Evolutionary conservation across 2,329 filamentous ascomycete species (phyloP).

Genomic region (Rosellinia necatrix): DNA sequence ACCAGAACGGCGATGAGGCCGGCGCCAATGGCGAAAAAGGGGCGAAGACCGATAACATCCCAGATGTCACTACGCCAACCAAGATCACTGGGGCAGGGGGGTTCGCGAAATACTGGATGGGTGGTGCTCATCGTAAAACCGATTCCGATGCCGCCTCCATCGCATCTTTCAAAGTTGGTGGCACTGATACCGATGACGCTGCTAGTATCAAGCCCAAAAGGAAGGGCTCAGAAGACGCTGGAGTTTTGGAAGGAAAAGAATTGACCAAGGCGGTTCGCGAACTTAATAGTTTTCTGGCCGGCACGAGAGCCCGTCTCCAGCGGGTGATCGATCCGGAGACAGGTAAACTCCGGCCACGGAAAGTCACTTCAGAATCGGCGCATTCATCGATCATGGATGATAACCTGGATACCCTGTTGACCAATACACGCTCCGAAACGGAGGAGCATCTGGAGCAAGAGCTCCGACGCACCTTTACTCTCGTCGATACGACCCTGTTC

Average conservation of each 20-base stretch:
- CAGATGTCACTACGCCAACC: constrained; percentile 41
- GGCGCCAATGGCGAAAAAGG: constrained; percentile 42
- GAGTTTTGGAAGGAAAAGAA: constrained; percentile 75
- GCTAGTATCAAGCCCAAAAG: constrained; percentile 55
- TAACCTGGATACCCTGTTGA: constrained; percentile 41
- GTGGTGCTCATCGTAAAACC: constrained; percentile 46
- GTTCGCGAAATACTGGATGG: constrained; percentile 61
- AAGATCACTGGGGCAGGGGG: constrained; percentile 45
- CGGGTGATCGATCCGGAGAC: constrained; percentile 65
- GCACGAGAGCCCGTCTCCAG: constrained; percentile 72
- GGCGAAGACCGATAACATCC: constrained; percentile 33
- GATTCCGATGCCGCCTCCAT: constrained; percentile 64
- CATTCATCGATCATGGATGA: constrained; percentile 41
- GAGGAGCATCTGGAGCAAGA: constrained; percentile 70
- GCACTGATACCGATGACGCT: constrained; percentile 56
- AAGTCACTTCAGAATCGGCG: constrained; percentile 48
- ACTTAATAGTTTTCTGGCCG: constrained; percentile 84
- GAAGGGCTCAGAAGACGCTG: constrained; percentile 54
- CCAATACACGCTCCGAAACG: constrained; percentile 51
- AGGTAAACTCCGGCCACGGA: constrained; percentile 62
- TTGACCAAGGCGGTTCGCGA: constrained; percentile 80
- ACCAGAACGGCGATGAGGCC: constrained; percentile 43
- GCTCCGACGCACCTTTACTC: constrained; percentile 74
- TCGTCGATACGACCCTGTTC: constrained; percentile 95
- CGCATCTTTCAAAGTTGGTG: constrained; percentile 60